Conservation (phyloP, 805 yeast genomes). For the Hanseniaspora hatyaiensis region DNA sequence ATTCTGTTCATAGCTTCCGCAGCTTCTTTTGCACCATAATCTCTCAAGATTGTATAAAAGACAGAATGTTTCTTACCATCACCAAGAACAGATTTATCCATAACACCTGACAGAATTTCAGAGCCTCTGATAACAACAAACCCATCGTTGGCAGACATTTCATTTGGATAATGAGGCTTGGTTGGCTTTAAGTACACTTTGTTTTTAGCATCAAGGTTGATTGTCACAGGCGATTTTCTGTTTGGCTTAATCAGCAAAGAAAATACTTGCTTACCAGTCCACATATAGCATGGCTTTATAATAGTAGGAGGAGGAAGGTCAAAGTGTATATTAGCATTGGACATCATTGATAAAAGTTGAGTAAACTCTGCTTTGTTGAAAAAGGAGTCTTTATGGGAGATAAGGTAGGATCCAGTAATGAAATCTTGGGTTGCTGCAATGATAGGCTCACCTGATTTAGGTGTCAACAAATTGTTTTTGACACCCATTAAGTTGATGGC, state of each 20-base stretch:
- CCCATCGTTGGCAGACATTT: slow-evolving; percentile 97
- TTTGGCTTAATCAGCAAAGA: slow-evolving; percentile 80
- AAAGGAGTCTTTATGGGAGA: slow-evolving; percentile 87
- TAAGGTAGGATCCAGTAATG: slow-evolving; percentile 88
- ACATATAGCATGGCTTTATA: slow-evolving; percentile 71
- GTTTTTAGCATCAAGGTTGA: slow-evolving; percentile 88
- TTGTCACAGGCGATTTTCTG: slow-evolving; percentile 58
- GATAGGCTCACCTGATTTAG: slow-evolving; percentile 96
- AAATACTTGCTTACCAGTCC: slow-evolving; percentile 98
- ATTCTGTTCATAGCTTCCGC: slow-evolving; percentile 94
- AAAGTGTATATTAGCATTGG: slow-evolving; percentile 76
- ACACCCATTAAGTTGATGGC: slow-evolving; percentile 99
- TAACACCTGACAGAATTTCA: slow-evolving; percentile 76
- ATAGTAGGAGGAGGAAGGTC: slow-evolving; percentile 95
- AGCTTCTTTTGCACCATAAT: slow-evolving; percentile 93
- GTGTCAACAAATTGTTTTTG: slow-evolving; percentile 84
- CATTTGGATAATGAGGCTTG: slow-evolving; percentile 55
- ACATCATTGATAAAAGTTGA: slow-evolving; percentile 86
- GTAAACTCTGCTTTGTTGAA: slow-evolving; percentile 76
- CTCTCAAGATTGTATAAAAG: slow-evolving; percentile 86
- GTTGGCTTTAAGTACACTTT: slow-evolving; percentile 77
- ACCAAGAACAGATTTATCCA: slow-evolving; percentile 93
- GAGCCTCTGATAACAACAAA: slow-evolving; percentile 84
- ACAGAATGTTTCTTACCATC: slow-evolving; percentile 97
- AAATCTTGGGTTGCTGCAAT: slow-evolving; percentile 99